phyloP scores from a whole-genome alignment of 139 green algal genomes.

The Parachlorella kessleri region DNA sequence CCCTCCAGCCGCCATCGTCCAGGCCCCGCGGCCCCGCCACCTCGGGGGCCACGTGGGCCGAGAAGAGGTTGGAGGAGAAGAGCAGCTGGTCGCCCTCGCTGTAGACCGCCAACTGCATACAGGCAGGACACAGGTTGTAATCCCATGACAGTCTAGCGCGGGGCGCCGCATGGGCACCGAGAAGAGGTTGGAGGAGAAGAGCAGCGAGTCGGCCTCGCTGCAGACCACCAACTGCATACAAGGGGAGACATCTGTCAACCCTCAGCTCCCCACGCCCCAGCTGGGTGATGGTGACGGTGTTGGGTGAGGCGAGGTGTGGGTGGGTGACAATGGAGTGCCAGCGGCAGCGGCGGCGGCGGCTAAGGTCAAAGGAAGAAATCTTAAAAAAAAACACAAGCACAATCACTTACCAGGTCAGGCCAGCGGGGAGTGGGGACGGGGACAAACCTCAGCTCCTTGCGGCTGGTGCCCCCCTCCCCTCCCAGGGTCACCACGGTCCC shows the following conservation, averaged over 20 bases:
- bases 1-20: constrained; percentile 78
- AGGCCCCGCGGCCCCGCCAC: constrained; percentile 4
- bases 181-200: constrained; percentile 92
- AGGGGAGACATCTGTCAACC: no score
- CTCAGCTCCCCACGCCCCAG: no score
- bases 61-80: constrained; percentile 91
- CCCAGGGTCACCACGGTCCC: constrained; percentile 23
- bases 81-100: constrained; percentile 44
- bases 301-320: not conserved
- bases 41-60: constrained; percentile 69
- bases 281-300: no score
- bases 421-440: constrained; percentile 84
- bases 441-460: constrained; percentile 53
- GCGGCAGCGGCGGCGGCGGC: no score
- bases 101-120: not conserved
- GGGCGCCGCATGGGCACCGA: constrained; percentile 75
- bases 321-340: no score
- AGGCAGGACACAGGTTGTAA: no score
- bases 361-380: not conserved
- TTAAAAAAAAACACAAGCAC: not conserved
- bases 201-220: constrained; percentile 27
- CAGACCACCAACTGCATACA: not conserved
- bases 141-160: no score
- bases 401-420: constrained; percentile 78
- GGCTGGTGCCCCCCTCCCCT: not conserved